Base-by-base conservation (phyloP, 2,329 filamentous ascomycete genomes). In the Didymellaceae sp. region DNA sequence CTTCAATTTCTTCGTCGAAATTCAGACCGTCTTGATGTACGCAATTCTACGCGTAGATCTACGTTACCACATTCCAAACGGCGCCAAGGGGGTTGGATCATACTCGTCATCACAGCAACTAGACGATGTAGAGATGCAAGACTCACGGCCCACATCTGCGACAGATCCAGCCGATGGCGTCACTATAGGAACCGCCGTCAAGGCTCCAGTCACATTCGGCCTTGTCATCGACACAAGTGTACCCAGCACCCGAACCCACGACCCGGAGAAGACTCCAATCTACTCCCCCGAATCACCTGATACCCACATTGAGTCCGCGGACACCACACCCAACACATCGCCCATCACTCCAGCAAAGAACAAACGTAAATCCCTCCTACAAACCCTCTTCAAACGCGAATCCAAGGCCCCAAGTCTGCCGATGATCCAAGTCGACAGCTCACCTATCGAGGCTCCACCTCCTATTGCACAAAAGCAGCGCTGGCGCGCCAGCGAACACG, bases 1-100 rank as follows among this genome's bases (percentile, higher is more conserved):
- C 66, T 89, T 94, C 77, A 89, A 90, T 74, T 95, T 89, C 66
- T 77, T 76, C 13, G 78, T 92, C 28, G 91, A 96, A 73, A 75
- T 92, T 31, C 66, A 88, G 18, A 84, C 91, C 28, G 80, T 93
- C 4, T 81, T 80, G 44, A 74, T 86, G 7, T 93, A 89, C 72
- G 80, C 86, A 0, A 65, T 88, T 13, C 72, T 81, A 16, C 82
- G 91, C 24, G 85, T 94, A 54, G 91, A 96, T 69, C 79, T 80
- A 54, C 82, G 89, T 32, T 95, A 93, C 75, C 81, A 87, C 66
- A 76, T 94, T 18, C 89, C 89, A 1, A 77, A 94, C 67, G 87
- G 88, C 34, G 85, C 85, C 65, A 80, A 80, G 34, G 80, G 77
- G 1, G 80, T 59, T 10, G 67, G 67, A 8, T 63, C 60, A 3